Evolutionary conservation across 805 yeast genomes (phyloP), one percentile per base, ranked within the genome.

Genomic region (Candida insectorum): DNA sequence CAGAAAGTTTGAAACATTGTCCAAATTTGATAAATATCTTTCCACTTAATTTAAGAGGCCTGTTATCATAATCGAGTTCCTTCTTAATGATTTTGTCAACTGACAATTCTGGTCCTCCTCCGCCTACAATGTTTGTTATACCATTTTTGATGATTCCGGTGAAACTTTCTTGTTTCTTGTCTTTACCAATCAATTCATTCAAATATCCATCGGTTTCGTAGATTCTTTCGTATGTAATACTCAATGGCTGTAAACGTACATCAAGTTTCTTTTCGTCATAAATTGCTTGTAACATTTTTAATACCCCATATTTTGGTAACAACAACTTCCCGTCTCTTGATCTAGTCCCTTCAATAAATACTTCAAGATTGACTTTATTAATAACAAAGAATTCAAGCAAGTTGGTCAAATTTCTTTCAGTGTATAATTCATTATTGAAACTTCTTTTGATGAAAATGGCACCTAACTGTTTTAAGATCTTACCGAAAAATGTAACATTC

Each of bases 291-390:
- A 77, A 58, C 28, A 67, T 70, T 50, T 77, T 77, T 41, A 77
- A 61, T 29, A 77, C 71, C 5, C 84, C 84, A 47, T 73, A 75
- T 48, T 77, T 78, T 10, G 84, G 84, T 16, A 77, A 62, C 15
- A 78, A 60, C 21, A 77, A 56, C 47, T 78, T 78, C n/a, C 84
- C 84, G 40, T 78, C 77, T 38, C 84, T 62, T 2, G 82, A 76
- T 24, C 84, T 65, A 1, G 81, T 75, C n/a, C 84, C 84, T 51
- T 77, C 84, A 31, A 77, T 73, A 44, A 77, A 77, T 39, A 79
- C 76, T 47, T 78, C 82, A 40, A 77, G 58, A 42, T 69, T 69
- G 35, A 69, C 55, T 30, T 78, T 76, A 38, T 71, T 62, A 15
- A 60, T 37, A 18, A 77, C 61, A 6, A 73, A 43, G 21, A 71